Conservation (phyloP, 306 rosid genomes). For the Acmispon strigosus region DNA sequence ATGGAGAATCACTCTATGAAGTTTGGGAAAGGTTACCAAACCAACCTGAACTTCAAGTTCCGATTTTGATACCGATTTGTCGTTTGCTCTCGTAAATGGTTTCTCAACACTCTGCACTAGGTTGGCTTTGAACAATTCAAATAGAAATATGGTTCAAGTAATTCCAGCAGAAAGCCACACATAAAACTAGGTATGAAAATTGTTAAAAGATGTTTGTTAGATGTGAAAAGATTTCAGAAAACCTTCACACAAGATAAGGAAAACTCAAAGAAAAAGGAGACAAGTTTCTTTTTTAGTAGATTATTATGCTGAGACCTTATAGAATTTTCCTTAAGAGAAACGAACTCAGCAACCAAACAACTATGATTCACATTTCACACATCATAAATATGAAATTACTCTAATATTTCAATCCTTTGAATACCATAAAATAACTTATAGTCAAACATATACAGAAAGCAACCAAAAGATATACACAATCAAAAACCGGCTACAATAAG, state of each 20-base stretch:
- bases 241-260: background rate
- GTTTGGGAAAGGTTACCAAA: no score
- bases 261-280: background rate
- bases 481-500: no score
- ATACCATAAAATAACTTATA: no score
- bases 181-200: background rate
- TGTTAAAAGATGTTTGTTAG: background rate
- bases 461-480: no score
- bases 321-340: background rate
- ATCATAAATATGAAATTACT: background rate
- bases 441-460: no score
- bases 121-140: conserved; percentile 48
- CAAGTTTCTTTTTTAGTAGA: background rate
- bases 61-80: conserved; percentile 54
- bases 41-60: conserved; percentile 91
- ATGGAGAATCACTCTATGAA: no score
- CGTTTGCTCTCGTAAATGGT: conserved; percentile 63
- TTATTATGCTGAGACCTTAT: background rate
- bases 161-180: background rate
- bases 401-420: no score
- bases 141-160: conserved; percentile 8
- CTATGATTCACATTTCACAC: background rate
- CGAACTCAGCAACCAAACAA: background rate
- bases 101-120: conserved; percentile 76
- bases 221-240: background rate